These are phyloP conservation scores for Aspergillus nidulans DNA, from an alignment of 495 filamentous ascomycete genomes.

Conservation along the genomic window DNA sequence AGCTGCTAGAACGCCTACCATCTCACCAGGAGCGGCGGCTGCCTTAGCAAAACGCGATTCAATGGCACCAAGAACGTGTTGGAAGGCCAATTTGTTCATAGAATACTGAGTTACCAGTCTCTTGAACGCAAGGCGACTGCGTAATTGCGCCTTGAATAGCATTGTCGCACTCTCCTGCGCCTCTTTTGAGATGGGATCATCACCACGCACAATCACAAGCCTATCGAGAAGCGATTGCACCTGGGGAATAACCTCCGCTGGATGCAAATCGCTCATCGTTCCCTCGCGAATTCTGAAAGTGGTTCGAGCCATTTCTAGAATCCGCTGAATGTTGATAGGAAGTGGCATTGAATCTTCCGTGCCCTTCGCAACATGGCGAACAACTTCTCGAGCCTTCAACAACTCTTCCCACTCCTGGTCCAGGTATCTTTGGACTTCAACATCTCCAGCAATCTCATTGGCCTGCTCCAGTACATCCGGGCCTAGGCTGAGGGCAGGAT, in stretches of 20 bases:
- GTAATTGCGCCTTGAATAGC: constrained; percentile 86
- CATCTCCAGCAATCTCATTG: constrained; percentile 79
- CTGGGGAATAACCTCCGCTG: constrained; percentile 79
- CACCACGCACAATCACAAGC: constrained; percentile 77
- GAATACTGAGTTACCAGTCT: constrained; percentile 77
- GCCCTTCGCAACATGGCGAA: constrained; percentile 64
- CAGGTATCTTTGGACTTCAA: constrained; percentile 75
- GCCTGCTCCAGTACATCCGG: constrained; percentile 80
- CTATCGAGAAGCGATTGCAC: constrained; percentile 71
- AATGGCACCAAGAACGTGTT: constrained; percentile 86
- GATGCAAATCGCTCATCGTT: constrained; percentile 81
- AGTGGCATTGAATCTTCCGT: constrained; percentile 80
- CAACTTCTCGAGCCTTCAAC: constrained; percentile 63
- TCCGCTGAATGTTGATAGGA: constrained; percentile 83
- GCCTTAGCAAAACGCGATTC: constrained; percentile 80
- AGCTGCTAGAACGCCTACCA: constrained; percentile 96
- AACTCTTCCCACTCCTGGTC: constrained; percentile 88
- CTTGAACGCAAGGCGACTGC: constrained; percentile 88
- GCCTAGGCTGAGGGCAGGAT: constrained; percentile 55
- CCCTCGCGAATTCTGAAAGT: constrained; percentile 86
- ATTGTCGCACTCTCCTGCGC: constrained; percentile 83
- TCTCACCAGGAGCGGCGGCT: constrained; percentile 84
- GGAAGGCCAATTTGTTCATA: constrained; percentile 87
- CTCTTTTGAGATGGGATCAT: constrained; percentile 75
- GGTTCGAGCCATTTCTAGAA: constrained; percentile 82